These are phyloP conservation scores for Chiua virens DNA, from an alignment of 768 basidiomycete species.

Conservation along the genomic window DNA sequence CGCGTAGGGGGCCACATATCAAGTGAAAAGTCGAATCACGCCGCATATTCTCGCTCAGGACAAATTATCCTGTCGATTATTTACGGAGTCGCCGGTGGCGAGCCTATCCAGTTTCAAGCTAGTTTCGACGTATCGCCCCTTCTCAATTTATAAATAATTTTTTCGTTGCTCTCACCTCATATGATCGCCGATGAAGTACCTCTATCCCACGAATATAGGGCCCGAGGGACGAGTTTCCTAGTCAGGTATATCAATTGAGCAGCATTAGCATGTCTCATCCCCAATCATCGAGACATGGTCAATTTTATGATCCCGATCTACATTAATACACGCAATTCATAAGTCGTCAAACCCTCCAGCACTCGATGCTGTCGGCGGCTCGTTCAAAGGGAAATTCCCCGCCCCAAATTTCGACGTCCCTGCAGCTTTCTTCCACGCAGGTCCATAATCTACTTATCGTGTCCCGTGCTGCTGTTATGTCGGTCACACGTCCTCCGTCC, in stretches of 20 bases:
- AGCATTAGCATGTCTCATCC: conserved; percentile 1
- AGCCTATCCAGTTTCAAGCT: too few relatives aligned
- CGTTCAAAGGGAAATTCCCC: conserved; percentile 80
- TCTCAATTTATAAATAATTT: too few relatives aligned
- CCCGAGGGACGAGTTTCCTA: background rate
- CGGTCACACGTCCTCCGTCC: conserved; percentile 51
- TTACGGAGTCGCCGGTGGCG: too few relatives aligned
- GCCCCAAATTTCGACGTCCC: conserved; percentile 60
- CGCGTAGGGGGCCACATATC: too few relatives aligned
- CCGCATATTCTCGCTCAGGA: too few relatives aligned
- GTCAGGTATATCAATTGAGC: conserved; percentile 2
- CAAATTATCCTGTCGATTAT: too few relatives aligned
- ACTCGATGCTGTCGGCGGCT: conserved; percentile 57
- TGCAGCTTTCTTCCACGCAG: conserved; percentile 55
- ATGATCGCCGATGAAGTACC: too few relatives aligned
- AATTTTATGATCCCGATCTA: conserved; percentile 16
- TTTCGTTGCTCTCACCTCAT: too few relatives aligned
- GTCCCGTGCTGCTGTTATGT: conserved; percentile 50
- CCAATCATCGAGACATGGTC: conserved; percentile 8
- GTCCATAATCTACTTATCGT: conserved; percentile 50
- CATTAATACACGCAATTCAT: conserved; percentile 12
- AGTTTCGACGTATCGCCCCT: too few relatives aligned
- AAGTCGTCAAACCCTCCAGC: conserved; percentile 60
- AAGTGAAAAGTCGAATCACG: too few relatives aligned
- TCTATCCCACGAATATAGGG: conserved; percentile 18